Evolutionary conservation across 768 basidiomycete genomes (phyloP).

Genomic region (Calocybe cyanea): DNA sequence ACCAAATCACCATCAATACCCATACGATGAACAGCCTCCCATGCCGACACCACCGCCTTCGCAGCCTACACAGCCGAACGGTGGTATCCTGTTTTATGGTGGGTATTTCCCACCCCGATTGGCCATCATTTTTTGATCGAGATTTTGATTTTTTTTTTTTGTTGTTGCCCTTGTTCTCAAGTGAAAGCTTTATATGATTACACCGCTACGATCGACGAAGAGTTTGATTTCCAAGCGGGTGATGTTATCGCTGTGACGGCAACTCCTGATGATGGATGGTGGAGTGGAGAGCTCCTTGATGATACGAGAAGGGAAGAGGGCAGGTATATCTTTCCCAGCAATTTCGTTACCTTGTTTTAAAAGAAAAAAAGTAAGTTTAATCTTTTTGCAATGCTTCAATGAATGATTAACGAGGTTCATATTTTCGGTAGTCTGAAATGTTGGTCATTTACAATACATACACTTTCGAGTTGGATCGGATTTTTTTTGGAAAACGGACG

Average conservation of each 20-base stretch:
- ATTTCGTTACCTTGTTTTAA: slow-evolving; percentile 79
- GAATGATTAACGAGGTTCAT: too few species aligned
- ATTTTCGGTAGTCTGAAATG: too few species aligned
- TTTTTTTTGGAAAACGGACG: too few species aligned
- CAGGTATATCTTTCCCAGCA: slow-evolving; percentile 81
- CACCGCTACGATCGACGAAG: slow-evolving; percentile 78
- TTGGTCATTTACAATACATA: too few species aligned
- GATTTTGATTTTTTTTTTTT: not conserved
- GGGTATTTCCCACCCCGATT: slow-evolving; percentile 27
- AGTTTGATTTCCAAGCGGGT: slow-evolving; percentile 95
- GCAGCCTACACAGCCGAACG: slow-evolving; percentile 14
- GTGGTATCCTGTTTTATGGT: slow-evolving; percentile 83
- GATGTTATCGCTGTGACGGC: slow-evolving; percentile 95
- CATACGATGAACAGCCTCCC: slow-evolving; percentile 11
- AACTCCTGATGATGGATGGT: slow-evolving; percentile 97
- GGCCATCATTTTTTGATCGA: not conserved
- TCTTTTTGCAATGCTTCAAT: too few species aligned
- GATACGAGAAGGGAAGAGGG: slow-evolving; percentile 67
- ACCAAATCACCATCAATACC: slow-evolving; percentile 4
- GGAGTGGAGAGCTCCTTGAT: slow-evolving; percentile 85
- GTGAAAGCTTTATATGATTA: slow-evolving; percentile 92
- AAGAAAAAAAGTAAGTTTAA: too few species aligned
- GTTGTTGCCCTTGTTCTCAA: slow-evolving; percentile 23
- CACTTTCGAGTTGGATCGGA: too few species aligned
- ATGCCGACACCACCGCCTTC: slow-evolving; percentile 23